A percentile compares a stretch with the other conserved stretches of the same genome.
Conservation (phyloP, 352 stramenopile species). For the Pythium folliculosum region DNA sequence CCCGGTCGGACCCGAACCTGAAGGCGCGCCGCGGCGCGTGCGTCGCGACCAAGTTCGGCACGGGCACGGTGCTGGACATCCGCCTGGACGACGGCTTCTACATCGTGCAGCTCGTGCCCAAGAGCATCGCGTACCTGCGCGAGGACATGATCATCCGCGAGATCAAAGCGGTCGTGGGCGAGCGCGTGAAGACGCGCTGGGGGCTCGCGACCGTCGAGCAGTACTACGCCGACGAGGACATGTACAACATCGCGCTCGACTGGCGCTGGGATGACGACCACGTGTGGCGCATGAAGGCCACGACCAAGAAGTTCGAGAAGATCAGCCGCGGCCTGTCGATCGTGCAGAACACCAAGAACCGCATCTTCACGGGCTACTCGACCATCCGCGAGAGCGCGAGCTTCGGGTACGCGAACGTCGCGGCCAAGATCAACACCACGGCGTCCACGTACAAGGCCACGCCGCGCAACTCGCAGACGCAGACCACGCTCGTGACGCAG, state of each 20-base stretch:
- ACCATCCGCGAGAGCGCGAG: constrained; percentile 61
- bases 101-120: constrained; percentile 74
- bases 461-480: constrained; percentile 4
- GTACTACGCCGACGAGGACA: constrained; percentile 88
- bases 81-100: constrained; percentile 72
- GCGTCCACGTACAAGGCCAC: constrained; percentile 29
- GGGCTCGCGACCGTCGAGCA: constrained; percentile 81
- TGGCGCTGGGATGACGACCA: constrained; percentile 89
- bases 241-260: constrained; percentile 87
- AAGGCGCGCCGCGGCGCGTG: constrained; percentile 65
- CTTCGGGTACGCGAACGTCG: constrained; percentile 50
- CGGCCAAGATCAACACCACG: constrained; percentile 59
- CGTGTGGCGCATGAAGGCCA: constrained; percentile 88
- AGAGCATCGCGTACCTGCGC: constrained; percentile 67
- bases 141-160: constrained; percentile 73
- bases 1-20: constrained; percentile 36
- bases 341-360: constrained; percentile 83
- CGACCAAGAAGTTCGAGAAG: constrained; percentile 90
- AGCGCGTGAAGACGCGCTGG: constrained; percentile 84
- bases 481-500: constrained; percentile 26
- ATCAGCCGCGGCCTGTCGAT: constrained; percentile 57
- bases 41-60: constrained; percentile 78
- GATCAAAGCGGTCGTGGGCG: constrained; percentile 83
- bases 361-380: constrained; percentile 77
- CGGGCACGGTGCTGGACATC: constrained; percentile 70